Conservation (phyloP, 177 flowering plant species). For the Vitis hybrid region DNA sequence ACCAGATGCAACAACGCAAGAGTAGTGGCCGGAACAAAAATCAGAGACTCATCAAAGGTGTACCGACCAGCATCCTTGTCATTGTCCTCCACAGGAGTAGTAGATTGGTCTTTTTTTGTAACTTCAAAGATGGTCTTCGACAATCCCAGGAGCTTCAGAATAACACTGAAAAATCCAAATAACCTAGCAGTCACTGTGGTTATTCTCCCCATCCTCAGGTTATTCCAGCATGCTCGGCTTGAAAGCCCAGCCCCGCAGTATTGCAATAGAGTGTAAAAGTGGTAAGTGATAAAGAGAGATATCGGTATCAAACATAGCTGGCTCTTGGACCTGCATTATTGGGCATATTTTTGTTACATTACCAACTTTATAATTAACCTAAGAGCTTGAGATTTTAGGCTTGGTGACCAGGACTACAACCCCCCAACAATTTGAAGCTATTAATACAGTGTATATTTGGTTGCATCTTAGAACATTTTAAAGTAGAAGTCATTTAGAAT, state of each 20-base stretch:
- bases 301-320: constrained; percentile 26
- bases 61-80: constrained; percentile 25
- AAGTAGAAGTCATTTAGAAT: no score
- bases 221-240: constrained; percentile 47
- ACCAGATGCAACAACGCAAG: constrained; percentile 39
- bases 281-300: constrained; percentile 31
- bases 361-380: no score
- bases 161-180: constrained; percentile 29
- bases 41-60: constrained; percentile 49
- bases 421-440: no score
- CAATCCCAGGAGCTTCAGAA: constrained; percentile 44
- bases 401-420: no score
- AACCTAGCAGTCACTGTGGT: constrained; percentile 28
- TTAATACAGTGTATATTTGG: no score
- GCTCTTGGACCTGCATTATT: constrained; percentile 37
- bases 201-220: constrained; percentile 39
- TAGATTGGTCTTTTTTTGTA: constrained; percentile 40
- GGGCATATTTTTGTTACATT: no score
- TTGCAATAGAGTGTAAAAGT: constrained; percentile 30
- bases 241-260: constrained; percentile 27
- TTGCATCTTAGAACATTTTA: no score
- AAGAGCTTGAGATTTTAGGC: no score
- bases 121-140: constrained; percentile 56
- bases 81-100: neutral
- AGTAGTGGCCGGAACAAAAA: constrained; percentile 43